A percentile compares a stretch with the other conserved stretches of the same genome.
Conservation (phyloP, 1,139 yeast species). For the Scheffersomyces segobiensis region DNA sequence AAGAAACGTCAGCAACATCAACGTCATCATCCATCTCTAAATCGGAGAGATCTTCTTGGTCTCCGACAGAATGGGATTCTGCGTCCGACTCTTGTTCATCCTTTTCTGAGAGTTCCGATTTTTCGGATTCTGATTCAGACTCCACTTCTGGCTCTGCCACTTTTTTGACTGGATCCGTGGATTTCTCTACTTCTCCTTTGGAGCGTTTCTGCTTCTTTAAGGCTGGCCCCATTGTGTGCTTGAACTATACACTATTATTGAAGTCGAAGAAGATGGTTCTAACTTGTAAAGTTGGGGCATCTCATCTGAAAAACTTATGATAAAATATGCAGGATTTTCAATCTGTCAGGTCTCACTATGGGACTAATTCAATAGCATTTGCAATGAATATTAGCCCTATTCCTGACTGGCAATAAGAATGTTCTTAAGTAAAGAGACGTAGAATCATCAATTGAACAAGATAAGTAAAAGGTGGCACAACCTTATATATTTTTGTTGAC, state of each 20-base stretch:
- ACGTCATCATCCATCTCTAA: conserved; percentile 13
- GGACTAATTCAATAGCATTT: background rate
- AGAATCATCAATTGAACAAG: too few species aligned
- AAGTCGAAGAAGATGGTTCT: background rate
- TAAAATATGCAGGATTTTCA: conserved; percentile 1
- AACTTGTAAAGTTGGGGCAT: background rate
- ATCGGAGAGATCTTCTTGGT: conserved; percentile 17
- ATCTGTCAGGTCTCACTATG: background rate
- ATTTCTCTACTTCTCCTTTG: conserved; percentile 9
- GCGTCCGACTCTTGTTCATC: conserved; percentile 17
- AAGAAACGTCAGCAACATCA: conserved; percentile 10
- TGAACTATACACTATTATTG: background rate
- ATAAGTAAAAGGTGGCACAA: too few species aligned
- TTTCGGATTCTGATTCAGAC: conserved; percentile 9
- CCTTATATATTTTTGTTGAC: too few species aligned
- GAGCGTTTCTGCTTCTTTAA: conserved; percentile 20
- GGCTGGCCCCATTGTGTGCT: conserved; percentile 15
- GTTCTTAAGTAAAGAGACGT: too few species aligned
- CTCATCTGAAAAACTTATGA: conserved; percentile 3
- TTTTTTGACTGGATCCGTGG: conserved; percentile 6
- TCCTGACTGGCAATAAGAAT: too few species aligned
- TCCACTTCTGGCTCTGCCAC: conserved; percentile 5
- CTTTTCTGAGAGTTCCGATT: conserved; percentile 13
- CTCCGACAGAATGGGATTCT: conserved; percentile 14
- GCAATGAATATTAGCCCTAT: too few species aligned